Evolutionary conservation across 208 protist species (phyloP).

Genomic region (Phytomonas sp.): DNA sequence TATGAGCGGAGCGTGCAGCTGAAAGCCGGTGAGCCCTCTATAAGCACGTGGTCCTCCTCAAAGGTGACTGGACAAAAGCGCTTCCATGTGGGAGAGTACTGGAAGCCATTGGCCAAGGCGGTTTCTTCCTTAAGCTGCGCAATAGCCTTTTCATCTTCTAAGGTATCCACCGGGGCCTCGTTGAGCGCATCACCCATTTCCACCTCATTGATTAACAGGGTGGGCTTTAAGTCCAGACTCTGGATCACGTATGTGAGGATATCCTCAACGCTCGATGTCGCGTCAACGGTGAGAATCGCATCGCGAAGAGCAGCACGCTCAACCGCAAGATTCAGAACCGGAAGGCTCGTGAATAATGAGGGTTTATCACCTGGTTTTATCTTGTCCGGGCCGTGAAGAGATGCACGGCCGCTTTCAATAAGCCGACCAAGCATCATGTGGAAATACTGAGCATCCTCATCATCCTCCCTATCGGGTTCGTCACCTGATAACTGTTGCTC

Average conservation of each 20-base stretch:
- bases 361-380: not conserved
- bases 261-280: constrained; percentile 16
- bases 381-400: not conserved
- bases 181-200: not conserved
- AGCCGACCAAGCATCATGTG: constrained; percentile 17
- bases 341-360: not conserved
- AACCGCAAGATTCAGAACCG: not conserved
- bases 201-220: constrained; percentile 23
- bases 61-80: constrained; percentile 80
- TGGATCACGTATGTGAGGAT: constrained; percentile 36
- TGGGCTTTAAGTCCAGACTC: constrained; percentile 25
- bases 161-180: constrained; percentile 5
- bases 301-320: not conserved
- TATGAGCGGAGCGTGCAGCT: constrained; percentile 47
- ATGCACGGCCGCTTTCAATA: constrained; percentile 17
- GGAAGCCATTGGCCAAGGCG: constrained; percentile 18
- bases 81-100: constrained; percentile 49
- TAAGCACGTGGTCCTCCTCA: constrained; percentile 45
- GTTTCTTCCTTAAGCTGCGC: constrained; percentile 26
- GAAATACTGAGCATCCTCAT: constrained; percentile 7
- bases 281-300: constrained; percentile 3
- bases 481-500: not conserved
- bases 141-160: constrained; percentile 31
- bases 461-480: not conserved
- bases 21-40: constrained; percentile 64